A percentile compares a stretch with the other conserved stretches of the same genome.
Evolutionary conservation across 2,329 filamentous ascomycete genomes (phyloP).

Genomic region (Cryphonectria parasitica): DNA sequence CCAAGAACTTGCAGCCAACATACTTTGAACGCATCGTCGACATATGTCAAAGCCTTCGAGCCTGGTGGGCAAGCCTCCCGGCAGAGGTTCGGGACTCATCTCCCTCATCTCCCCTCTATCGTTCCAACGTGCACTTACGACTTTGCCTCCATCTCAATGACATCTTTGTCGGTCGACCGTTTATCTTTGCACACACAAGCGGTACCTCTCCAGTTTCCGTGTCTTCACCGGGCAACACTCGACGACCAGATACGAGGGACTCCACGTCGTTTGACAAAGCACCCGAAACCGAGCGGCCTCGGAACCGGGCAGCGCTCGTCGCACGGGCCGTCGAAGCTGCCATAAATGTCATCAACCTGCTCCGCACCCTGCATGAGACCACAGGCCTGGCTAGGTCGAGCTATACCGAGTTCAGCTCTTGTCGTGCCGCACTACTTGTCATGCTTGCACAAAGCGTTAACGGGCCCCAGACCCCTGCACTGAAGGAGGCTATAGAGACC

Average conservation of each 20-base stretch:
- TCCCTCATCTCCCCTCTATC: constrained; percentile 46
- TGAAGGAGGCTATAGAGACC: constrained; percentile 23
- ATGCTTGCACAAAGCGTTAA: constrained; percentile 32
- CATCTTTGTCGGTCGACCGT: constrained; percentile 58
- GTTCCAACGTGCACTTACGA: constrained; percentile 54
- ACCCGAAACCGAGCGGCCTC: constrained; percentile 10
- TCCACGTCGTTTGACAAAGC: neutral
- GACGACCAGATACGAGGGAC: constrained; percentile 1
- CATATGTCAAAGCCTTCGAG: constrained; percentile 43
- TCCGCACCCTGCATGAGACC: constrained; percentile 52
- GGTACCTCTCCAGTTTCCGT: constrained; percentile 14
- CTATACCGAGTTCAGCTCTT: constrained; percentile 60
- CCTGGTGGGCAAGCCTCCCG: constrained; percentile 47
- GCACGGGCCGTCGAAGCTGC: constrained; percentile 58
- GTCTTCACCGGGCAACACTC: constrained; percentile 10
- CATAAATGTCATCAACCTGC: constrained; percentile 53
- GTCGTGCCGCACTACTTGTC: constrained; percentile 57
- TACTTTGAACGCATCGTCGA: constrained; percentile 44
- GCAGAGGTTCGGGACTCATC: constrained; percentile 46
- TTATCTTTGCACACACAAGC: constrained; percentile 47
- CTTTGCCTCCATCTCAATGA: constrained; percentile 57
- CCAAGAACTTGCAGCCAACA: constrained; percentile 43
- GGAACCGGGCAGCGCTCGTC: constrained; percentile 42
- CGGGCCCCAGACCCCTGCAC: neutral
- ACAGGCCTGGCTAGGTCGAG: constrained; percentile 58